A percentile compares a stretch with the other conserved stretches of the same genome.
These are phyloP conservation scores for Lavandula angustifolia DNA, from an alignment of 257 asterid species.

Conservation along the genomic window DNA sequence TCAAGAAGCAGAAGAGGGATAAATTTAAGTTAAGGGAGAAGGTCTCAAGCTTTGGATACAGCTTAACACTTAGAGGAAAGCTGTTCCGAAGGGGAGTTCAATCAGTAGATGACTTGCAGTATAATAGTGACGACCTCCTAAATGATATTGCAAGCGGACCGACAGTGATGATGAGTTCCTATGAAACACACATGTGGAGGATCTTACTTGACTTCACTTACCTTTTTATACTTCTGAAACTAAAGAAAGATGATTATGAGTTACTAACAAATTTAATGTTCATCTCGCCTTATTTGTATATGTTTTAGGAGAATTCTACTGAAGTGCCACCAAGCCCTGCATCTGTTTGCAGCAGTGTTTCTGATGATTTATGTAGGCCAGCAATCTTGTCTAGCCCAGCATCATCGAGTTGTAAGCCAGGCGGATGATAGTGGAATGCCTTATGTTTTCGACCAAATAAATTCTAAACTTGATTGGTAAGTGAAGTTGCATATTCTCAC, in stretches of 20 bases:
- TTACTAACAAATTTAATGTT: slow-evolving; percentile 2
- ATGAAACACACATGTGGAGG: slow-evolving; percentile 65
- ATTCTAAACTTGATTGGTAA: slow-evolving; percentile 84
- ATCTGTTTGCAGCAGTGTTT: slow-evolving; percentile 83
- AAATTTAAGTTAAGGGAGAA: slow-evolving; percentile 70
- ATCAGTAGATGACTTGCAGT: slow-evolving; percentile 47
- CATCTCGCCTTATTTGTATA: not conserved
- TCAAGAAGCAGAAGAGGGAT: slow-evolving; percentile 51
- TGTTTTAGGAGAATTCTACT: slow-evolving; percentile 92
- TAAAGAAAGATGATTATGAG: slow-evolving; percentile 6
- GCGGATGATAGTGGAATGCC: slow-evolving; percentile 61
- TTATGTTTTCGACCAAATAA: slow-evolving; percentile 66
- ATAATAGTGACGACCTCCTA: slow-evolving; percentile 41
- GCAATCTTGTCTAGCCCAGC: slow-evolving; percentile 66
- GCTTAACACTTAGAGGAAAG: slow-evolving; percentile 63
- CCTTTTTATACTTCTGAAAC: not conserved
- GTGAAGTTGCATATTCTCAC: slow-evolving; percentile 24
- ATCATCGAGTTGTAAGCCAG: slow-evolving; percentile 52
- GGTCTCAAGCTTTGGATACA: slow-evolving; percentile 71
- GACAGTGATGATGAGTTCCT: slow-evolving; percentile 45
- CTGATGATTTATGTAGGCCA: slow-evolving; percentile 73
- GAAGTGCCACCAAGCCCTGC: slow-evolving; percentile 99
- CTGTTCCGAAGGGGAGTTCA: slow-evolving; percentile 71
- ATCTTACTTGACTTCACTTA: slow-evolving; percentile 7
- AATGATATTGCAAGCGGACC: slow-evolving; percentile 59